These are phyloP conservation scores for Silene uniflora DNA, from an alignment of 148 eudicot species.

Conservation along the genomic window DNA sequence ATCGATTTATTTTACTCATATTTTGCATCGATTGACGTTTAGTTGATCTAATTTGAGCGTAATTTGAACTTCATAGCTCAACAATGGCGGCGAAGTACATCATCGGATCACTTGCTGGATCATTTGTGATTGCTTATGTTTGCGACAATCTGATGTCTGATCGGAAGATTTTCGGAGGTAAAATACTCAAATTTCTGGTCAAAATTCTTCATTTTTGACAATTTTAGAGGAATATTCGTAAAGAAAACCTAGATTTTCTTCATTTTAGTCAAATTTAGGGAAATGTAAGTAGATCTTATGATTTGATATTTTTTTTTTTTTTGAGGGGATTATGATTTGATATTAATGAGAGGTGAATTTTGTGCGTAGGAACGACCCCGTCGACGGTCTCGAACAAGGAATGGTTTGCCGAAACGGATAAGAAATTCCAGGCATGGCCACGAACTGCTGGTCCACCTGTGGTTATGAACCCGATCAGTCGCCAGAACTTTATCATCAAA, in stretches of 20 bases:
- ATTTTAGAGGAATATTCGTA: not conserved
- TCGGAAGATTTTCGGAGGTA: constrained; percentile 45
- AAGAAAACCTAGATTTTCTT: not conserved
- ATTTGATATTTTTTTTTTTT: too few species aligned
- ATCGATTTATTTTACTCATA: not conserved
- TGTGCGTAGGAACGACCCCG: constrained; percentile 36
- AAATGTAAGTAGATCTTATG: not conserved
- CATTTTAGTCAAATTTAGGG: not conserved
- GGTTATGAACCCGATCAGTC: constrained; percentile 47
- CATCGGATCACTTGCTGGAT: constrained; percentile 27
- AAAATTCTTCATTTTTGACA: not conserved
- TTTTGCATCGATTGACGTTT: constrained; percentile 9
- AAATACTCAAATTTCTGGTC: not conserved
- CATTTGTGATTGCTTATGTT: constrained; percentile 29
- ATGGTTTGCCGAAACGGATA: constrained; percentile 43
- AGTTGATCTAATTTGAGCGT: constrained; percentile 6
- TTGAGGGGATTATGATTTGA: too few species aligned
- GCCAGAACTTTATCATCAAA: constrained; percentile 45
- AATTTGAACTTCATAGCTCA: constrained; percentile 5
- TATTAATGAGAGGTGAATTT: not conserved
- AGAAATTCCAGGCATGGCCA: constrained; percentile 46
- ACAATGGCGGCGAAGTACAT: constrained; percentile 38
- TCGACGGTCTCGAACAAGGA: constrained; percentile 32
- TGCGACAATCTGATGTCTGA: constrained; percentile 36
- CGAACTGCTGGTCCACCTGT: constrained; percentile 49